These are phyloP conservation scores for Avena eriantha DNA, from an alignment of 176 grass and related monocot species.

Conservation along the genomic window DNA sequence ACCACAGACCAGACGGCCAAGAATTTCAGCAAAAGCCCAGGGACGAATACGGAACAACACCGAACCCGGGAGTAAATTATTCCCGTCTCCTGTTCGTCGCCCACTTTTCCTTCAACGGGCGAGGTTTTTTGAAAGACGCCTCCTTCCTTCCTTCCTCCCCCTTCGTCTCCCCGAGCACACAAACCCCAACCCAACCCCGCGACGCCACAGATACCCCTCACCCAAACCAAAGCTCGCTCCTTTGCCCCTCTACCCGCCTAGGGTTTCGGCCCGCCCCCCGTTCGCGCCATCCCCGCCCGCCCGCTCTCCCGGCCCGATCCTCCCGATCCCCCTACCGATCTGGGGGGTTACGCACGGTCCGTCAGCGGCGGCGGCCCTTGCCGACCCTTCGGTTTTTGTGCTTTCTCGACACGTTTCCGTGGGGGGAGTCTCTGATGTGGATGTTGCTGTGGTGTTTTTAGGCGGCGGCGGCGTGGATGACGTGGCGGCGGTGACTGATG, in stretches of 20 bases:
- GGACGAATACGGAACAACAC: no score
- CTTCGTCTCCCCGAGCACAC: slow-evolving; percentile 35
- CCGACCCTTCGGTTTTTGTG: background rate
- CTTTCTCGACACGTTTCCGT: background rate
- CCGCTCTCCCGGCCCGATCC: slow-evolving; percentile 23
- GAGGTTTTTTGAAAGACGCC: slow-evolving; percentile 77
- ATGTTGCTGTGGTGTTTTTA: slow-evolving; percentile 20
- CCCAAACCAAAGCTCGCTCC: slow-evolving; percentile 26
- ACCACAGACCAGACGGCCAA: no score
- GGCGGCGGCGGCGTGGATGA: slow-evolving; percentile 29
- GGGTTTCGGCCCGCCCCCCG: slow-evolving; percentile 56
- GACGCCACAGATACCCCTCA: slow-evolving; percentile 3
- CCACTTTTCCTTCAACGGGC: slow-evolving; percentile 76
- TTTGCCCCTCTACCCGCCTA: slow-evolving; percentile 44
- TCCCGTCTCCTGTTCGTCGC: background rate
- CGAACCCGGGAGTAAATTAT: slow-evolving; percentile 24
- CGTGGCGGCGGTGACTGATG: slow-evolving; percentile 31
- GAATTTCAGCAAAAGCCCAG: no score
- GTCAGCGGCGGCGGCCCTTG: slow-evolving; percentile 13
- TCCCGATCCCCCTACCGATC: slow-evolving; percentile 46
- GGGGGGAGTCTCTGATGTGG: background rate
- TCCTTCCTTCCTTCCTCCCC: slow-evolving; percentile 26
- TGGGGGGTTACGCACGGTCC: slow-evolving; percentile 4
- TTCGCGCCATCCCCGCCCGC: slow-evolving; percentile 12
- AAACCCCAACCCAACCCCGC: slow-evolving; percentile 41